Evolutionary conservation across 306 rosid species (phyloP), one percentile per base, ranked within the genome.

Genomic region (Vigna hirtella): DNA sequence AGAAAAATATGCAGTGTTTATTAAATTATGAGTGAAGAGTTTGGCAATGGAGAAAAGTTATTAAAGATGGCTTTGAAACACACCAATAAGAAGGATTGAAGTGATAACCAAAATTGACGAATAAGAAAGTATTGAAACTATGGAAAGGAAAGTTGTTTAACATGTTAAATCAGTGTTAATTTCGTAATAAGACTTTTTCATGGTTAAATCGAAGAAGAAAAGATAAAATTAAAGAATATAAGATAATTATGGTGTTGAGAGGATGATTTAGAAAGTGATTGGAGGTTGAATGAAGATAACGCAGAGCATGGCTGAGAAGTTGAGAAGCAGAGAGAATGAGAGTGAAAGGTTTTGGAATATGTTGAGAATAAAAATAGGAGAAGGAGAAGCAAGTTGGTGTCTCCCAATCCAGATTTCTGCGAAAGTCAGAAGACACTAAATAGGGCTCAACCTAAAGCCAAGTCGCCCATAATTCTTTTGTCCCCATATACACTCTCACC

Each of bases 381-480:
- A 28, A 70, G 34, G 12, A 74, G 71, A 53, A 2, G 77, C 94
- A 81, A 81, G 55, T 86, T 84, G 90, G 67, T 65, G 0, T 4
- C 15, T 67, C 76, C n/a, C 66, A 74, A 64, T 36, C 52, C 4
- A 66, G 71, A 76, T 55, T 48, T 73, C 59, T 90, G 83, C 65
- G 63, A 73, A 82, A 80, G 82, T 68, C 75, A 79, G 81, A 81
- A 68, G 63, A 38, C 70, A 68, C 70, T 84, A 16, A 68, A 81
- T 76, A 81, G 26, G 75, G 38, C 59, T 32, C 82, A 84, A 86
- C 85, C 87, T 76, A 51, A 81, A 65, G 73, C 84, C 77, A 72
- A 38, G 50, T 73, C 56, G 85, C 95, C 93, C 97, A 90, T 88
- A 80, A 89, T 72, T 77, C 49, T 66, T 56, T 70, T 78, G 93